Evolutionary conservation across 805 yeast genomes (phyloP), one percentile per base, ranked within the genome.

Genomic region (Candida sphagnicola): DNA sequence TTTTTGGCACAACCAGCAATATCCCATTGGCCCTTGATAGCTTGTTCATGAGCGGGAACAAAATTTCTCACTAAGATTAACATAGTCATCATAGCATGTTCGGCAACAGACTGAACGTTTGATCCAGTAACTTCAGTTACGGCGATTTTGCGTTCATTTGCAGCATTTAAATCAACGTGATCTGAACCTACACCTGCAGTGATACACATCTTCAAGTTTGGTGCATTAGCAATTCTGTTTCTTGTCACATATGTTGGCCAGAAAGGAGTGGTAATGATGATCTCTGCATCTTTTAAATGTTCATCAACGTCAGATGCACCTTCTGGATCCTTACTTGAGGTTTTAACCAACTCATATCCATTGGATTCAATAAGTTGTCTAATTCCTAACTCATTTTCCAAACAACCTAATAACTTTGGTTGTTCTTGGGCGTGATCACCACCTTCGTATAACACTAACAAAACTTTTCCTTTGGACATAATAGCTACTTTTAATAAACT

Each of bases 141-240:
- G n/a, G 83, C 72, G 53, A 85, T 76, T 45, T 77, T 74, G 43
- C 67, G 66, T 47, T 76, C 78, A 48, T 79, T 76, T 46, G 86
- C 80, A 50, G 84, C 84, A 48, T 73, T 74, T 51, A 85, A 70
- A 54, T 84, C 91, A 46, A 84, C 71, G 61, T 85, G 93, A 58
- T 85, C 93, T 14, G 88, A 80, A 10, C 93, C 93, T 42, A 85
- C 89, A 51, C 93, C 93, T 6, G 93, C 93, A 34, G 90, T 85
- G 50, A 83, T 71, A 43, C 80, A 67, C 37, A 82, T 55, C 67
- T 82, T 83, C 62, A 85, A 72, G 37, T 81, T 82, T 57, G 80
- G 79, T 23, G 91, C 90, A 54, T 75, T 74, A 35, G 67, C 78
- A 46, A 85, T 72, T 53, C 91, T 74, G 50, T 79, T 82, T 43